Percentiles rank a stretch among this genome's conserved stretches.
Conservation (phyloP, 768 basidiomycete genomes). For the Tylopilus rubrobrunneus region DNA sequence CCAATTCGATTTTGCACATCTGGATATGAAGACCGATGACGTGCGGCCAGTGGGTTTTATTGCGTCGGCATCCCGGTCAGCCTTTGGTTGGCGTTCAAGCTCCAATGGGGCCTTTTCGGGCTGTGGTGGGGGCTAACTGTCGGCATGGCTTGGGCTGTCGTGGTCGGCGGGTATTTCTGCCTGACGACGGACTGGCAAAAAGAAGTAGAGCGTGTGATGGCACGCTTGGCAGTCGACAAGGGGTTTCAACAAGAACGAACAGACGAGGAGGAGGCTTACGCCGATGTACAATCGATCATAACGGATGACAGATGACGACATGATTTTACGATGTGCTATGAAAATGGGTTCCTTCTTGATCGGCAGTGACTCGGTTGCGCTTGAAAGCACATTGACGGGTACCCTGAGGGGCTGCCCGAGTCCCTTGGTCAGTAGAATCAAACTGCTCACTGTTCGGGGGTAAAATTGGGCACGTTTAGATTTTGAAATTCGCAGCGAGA, state of each 20-base stretch:
- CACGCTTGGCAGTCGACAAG: constrained; percentile 48
- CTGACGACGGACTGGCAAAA: constrained; percentile 63
- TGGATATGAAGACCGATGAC: neutral
- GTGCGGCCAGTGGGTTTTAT: constrained; percentile 59
- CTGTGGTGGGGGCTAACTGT: constrained; percentile 85
- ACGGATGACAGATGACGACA: neutral
- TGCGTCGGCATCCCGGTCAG: constrained; percentile 80
- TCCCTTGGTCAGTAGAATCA: too few relatives aligned
- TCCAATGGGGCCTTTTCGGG: constrained; percentile 59
- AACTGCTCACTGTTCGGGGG: too few relatives aligned
- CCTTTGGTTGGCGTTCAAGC: constrained; percentile 68
- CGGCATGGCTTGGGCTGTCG: constrained; percentile 21
- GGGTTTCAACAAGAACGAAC: neutral
- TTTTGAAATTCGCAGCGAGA: too few relatives aligned
- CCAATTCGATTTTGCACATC: neutral
- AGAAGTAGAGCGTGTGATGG: constrained; percentile 61
- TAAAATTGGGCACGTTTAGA: too few relatives aligned
- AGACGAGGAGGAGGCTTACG: neutral
- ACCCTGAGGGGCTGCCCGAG: too few relatives aligned
- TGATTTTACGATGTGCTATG: neutral
- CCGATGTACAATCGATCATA: constrained; percentile 43
- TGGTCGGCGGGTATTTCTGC: constrained; percentile 37
- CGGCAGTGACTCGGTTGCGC: neutral
- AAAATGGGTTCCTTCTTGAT: neutral
- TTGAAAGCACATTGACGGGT: too few relatives aligned